Evolutionary conservation across 257 asterid genomes (phyloP), one percentile per base, ranked within the genome.

Genomic region (Nicotiana noctiflora): DNA sequence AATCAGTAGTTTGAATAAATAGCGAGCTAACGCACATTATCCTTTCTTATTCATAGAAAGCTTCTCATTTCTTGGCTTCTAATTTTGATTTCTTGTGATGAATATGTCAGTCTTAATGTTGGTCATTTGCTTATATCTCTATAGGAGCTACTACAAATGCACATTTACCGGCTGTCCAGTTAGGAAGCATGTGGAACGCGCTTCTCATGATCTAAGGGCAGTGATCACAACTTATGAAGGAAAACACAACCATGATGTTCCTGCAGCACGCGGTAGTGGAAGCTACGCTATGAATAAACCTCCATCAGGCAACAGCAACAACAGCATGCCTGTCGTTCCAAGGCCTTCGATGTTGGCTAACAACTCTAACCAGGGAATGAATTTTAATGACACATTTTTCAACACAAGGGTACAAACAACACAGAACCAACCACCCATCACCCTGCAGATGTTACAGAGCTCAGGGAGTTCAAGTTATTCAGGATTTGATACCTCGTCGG

Each of bases 81-180:
- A 70, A 23, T 23, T 49, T 49, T 74, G 40, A 51, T 51, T 51
- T 3, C 56, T 51, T 11, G 56, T 51, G 55, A 14, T 46, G 40
- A 72, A 23, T 23, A 25, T 5, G n/a, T 14, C 49, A 46, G 40
- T 49, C 61, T 70, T 40, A 75, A 74, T 17, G 44, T 57, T 13
- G 2, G 51, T 21, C 25, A 37, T 46, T 2, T 76, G 29, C 29
- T 44, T 19, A 3, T 56, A 10, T 80, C 7, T 53, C 19, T 83
- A 79, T 90, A 94, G 99, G 89, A 95, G 98, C 87, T 95, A 95
- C 90, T 95, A 95, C 91, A 95, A 93, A 80, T 95, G 99, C 92
- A 92, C 99, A 2, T 90, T 27, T 81, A 61, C 84, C 4, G 97
- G 97, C 2, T 95, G 99, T 79, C 96, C 89, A 0, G 98, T 95